Evolutionary conservation across 306 rosid species (phyloP), one percentile per base, ranked within the genome.

Genomic region (Arachis hypogaea): DNA sequence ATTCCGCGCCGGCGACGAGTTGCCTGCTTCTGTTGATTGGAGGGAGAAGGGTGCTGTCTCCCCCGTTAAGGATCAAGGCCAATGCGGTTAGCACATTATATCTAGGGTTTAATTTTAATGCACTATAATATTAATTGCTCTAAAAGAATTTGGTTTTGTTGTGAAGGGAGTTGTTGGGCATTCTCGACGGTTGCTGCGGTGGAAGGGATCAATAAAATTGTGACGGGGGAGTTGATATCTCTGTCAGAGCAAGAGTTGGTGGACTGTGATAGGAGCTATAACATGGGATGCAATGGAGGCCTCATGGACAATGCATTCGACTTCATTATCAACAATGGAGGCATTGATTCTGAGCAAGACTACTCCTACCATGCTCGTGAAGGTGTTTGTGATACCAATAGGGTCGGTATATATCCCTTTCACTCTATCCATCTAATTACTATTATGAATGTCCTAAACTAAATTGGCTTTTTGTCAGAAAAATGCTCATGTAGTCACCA

Each of bases 111-210:
- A 22, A 22, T 22, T 22, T 22, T 22, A 1, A 22, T 22, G 28
- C 28, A 1, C 28, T 22, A 22, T 22, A 22, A 22, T 22, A 22
- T 22, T 22, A 22, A 22, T 55, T 40, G 59, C 60, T 45, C 57
- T 10, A 12, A 57, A 14, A 51, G 12, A 62, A 51, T n/a, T 43
- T 52, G 40, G 28, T 5, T 59, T 2, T 70, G 40, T 11, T 61
- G 3, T 86, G 89, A 79, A 94, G 98, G 97, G 93, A 94, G 98
- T 82, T 94, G 96, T 60, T 94, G 97, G 98, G 92, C 98, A 8
- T 94, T 94, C 82, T 94, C 98, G 6, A 84, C 97, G 0, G 43
- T 94, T 66, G 97, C 68, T 14, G 96, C 90, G 0, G 97, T 94
- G 60, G 97, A 94, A 83, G 97, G 96, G 22, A 88, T 94, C 51